Conservation (phyloP, 2,329 filamentous ascomycete genomes). For the Leptosphaerulina australis region DNA sequence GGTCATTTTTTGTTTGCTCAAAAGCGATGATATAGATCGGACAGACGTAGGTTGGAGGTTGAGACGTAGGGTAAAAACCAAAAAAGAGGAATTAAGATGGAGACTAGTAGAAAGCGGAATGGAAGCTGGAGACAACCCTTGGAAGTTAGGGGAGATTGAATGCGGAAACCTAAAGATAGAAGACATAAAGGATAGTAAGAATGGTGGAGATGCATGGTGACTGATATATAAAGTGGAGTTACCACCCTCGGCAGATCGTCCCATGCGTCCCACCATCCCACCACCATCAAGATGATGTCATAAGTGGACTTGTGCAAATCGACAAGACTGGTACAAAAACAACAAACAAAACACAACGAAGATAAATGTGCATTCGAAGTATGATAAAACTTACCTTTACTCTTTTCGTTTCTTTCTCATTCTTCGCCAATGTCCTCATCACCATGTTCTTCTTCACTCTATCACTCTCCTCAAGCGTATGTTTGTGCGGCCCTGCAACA, state of each 20-base stretch:
- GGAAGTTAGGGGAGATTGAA: neutral
- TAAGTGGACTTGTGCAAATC: conserved; percentile 2
- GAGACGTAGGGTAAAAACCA: neutral
- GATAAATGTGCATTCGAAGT: neutral
- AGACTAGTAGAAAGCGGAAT: neutral
- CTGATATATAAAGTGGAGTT: conserved; percentile 8
- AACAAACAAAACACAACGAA: conserved; percentile 2
- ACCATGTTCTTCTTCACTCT: conserved; percentile 83
- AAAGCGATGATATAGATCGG: conserved; percentile 1
- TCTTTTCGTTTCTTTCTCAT: conserved; percentile 69
- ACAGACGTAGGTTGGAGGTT: neutral
- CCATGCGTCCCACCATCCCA: conserved; percentile 18
- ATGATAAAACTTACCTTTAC: conserved; percentile 37
- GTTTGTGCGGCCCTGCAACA: conserved; percentile 74
- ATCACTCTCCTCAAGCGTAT: conserved; percentile 74
- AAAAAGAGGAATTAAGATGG: neutral
- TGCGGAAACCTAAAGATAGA: neutral
- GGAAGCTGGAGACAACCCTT: neutral
- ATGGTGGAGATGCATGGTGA: conserved; percentile 5
- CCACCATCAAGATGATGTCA: conserved; percentile 17
- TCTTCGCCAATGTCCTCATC: conserved; percentile 67
- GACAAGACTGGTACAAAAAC: neutral
- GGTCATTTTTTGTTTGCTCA: conserved; percentile 49
- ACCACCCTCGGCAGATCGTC: conserved; percentile 6
- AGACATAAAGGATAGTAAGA: conserved; percentile 15